Evolutionary conservation across 176 grass and related monocot species (phyloP), one percentile per base, ranked within the genome.

Genomic region (Carex kokanica): DNA sequence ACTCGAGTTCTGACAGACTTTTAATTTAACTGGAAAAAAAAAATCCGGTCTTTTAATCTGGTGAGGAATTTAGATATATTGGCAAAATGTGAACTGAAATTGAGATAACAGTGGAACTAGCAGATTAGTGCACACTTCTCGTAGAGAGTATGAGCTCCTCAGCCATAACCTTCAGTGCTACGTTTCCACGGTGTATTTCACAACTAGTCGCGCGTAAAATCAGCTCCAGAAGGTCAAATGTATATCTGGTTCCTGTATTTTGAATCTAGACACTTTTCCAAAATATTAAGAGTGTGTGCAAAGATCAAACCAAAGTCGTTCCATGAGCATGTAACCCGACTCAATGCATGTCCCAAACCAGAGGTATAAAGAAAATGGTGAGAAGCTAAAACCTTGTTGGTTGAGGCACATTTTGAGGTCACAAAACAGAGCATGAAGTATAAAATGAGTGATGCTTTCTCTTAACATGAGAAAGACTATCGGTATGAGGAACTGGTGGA

Each of bases 221-320:
- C 91, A 86, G 61, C 81, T 94, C 56, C 63, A 83, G 27, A 60
- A 51, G 29, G 94, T 91, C 60, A 61, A 6, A 18, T 45, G 41
- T 91, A 97, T 21, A 86, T 94, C 84, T 94, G 90, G 94, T 91
- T 91, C 80, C 79, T 97, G 57, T 94, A 89, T 54, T 82, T 88
- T 8, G 66, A 90, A 94, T 55, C 12, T 83, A 84, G 94, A 97
- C 88, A 78, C 85, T 68, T 85, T 88, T 0, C 94, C 92, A 58
- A 97, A 94, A 83, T 97, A 83, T 25, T 94, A 94, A 65, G 94
- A 79, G 23, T 89, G 81, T 86, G 54, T 97, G 86, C 88, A 53
- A 89, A 94, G 87, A 88, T 94, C 6, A 47, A 78, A 74, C 20
- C 53, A 59, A 74, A 90, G 31, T 78, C 87, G 16, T 85, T 84